Conservation (phyloP, 2,329 filamentous ascomycete species). For the Fusarium sp. region DNA sequence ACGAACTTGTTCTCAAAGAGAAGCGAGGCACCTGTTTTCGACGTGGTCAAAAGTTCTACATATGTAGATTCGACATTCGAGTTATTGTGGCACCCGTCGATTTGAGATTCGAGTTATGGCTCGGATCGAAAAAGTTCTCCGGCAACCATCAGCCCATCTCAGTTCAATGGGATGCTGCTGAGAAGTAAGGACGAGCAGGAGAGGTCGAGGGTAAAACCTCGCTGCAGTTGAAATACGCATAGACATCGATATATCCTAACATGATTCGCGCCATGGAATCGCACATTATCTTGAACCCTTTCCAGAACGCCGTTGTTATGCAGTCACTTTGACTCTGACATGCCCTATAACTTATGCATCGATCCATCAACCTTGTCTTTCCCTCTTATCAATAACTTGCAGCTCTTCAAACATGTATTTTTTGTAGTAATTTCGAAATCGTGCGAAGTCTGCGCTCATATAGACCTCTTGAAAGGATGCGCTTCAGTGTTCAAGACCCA, state of each 20-base stretch:
- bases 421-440: constrained; percentile 1
- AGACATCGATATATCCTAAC: constrained; percentile 30
- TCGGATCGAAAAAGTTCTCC: constrained; percentile 31
- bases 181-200: background rate
- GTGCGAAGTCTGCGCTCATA: constrained; percentile 11
- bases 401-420: background rate
- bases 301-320: constrained; percentile 32
- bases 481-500: constrained; percentile 75
- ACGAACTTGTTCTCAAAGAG: constrained; percentile 52
- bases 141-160: constrained; percentile 37
- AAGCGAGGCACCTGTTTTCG: constrained; percentile 51
- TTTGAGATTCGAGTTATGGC: constrained; percentile 59
- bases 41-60: constrained; percentile 52
- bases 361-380: background rate
- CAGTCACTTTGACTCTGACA: constrained; percentile 5
- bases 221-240: constrained; percentile 14
- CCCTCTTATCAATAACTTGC: background rate
- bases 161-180: constrained; percentile 31
- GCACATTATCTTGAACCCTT: constrained; percentile 23
- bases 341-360: constrained; percentile 13
- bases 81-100: constrained; percentile 67
- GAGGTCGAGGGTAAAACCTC: background rate
- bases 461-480: constrained; percentile 65
- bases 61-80: constrained; percentile 61
- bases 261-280: constrained; percentile 13